Evolutionary conservation across 371 early-diverging fungal species (phyloP).

Genomic region (Caulochytrium protostelioides): DNA sequence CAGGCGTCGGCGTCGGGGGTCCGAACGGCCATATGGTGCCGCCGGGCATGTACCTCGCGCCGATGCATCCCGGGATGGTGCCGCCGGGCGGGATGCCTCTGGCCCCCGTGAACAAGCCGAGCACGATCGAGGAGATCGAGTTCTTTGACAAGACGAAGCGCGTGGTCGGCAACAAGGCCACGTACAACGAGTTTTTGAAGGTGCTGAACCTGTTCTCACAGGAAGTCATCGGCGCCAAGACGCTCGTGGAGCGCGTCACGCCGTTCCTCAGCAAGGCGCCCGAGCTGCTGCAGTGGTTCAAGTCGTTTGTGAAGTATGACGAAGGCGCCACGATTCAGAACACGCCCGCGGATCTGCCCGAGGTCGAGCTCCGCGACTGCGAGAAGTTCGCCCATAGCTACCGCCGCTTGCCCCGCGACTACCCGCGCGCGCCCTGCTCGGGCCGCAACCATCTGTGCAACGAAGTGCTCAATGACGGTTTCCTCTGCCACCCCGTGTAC

Average conservation of each 20-base stretch:
- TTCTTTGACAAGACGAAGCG: constrained; percentile 80
- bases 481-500: constrained; percentile 86
- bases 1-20: too few relatives aligned
- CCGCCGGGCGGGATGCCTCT: constrained; percentile 5
- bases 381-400: constrained; percentile 42
- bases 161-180: constrained; percentile 54
- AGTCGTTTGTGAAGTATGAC: constrained; percentile 78
- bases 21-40: too few relatives aligned
- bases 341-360: constrained; percentile 24
- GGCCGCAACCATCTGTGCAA: constrained; percentile 71
- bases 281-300: constrained; percentile 84
- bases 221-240: constrained; percentile 65
- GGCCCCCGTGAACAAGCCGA: too few relatives aligned
- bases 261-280: constrained; percentile 52
- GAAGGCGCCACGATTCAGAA: constrained; percentile 26
- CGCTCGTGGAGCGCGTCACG: constrained; percentile 59
- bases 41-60: too few relatives aligned
- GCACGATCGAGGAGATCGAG: constrained; percentile 57
- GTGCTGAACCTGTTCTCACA: constrained; percentile 87
- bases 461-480: constrained; percentile 89
- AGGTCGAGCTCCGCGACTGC: constrained; percentile 29
- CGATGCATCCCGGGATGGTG: too few relatives aligned
- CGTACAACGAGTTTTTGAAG: constrained; percentile 94
- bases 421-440: constrained; percentile 34
- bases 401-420: constrained; percentile 37